Evolutionary conservation across 1,284 basidiomycete genomes (phyloP).

Genomic region (Rhizopogon hawkerae): DNA sequence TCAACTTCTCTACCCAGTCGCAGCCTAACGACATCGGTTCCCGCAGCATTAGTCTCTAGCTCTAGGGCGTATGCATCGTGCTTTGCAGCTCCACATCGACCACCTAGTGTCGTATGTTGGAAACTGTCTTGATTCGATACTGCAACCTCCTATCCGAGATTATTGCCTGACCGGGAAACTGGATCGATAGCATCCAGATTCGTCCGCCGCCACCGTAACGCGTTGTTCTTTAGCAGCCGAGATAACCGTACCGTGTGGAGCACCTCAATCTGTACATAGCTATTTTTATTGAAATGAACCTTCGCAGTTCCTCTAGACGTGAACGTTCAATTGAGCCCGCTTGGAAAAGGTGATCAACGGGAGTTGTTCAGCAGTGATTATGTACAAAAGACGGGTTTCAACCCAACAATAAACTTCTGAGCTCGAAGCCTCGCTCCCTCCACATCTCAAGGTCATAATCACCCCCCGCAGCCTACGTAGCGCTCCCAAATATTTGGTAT

Average conservation of each 20-base stretch:
- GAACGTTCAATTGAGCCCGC: no score
- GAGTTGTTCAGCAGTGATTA: background rate
- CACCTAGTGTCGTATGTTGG: slow-evolving; percentile 6
- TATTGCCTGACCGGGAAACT: background rate
- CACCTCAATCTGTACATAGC: background rate
- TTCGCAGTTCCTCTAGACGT: background rate
- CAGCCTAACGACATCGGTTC: background rate
- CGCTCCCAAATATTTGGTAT: slow-evolving; percentile 92
- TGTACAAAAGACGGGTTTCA: background rate
- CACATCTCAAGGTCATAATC: background rate
- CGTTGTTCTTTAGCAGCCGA: no score
- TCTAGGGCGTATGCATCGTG: slow-evolving; percentile 1
- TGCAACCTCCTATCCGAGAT: background rate
- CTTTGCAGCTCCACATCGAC: background rate
- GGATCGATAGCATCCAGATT: no score
- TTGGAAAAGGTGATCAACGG: background rate
- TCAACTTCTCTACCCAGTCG: background rate
- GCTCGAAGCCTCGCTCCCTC: background rate
- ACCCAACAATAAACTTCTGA: background rate
- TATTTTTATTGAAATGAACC: background rate
- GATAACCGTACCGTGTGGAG: background rate
- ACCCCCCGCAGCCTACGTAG: slow-evolving; percentile 42
- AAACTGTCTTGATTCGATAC: background rate
- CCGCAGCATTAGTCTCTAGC: background rate
- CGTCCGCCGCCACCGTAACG: no score